These are phyloP conservation scores for Pleurotus tuoliensis DNA, from an alignment of 768 basidiomycete genomes.

Conservation along the genomic window DNA sequence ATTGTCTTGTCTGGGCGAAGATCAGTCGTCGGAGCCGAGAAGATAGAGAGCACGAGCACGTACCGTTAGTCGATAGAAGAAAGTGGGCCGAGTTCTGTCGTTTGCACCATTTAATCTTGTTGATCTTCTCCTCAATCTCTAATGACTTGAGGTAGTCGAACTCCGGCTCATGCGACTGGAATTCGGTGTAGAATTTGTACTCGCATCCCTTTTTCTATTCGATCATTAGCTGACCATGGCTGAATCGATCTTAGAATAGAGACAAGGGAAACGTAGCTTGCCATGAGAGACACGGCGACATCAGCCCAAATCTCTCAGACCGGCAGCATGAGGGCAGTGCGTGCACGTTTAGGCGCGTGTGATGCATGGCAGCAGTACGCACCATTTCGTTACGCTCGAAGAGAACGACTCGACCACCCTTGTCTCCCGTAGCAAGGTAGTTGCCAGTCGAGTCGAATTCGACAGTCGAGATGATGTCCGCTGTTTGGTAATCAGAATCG, in stretches of 20 bases:
- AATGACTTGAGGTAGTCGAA: slow-evolving; percentile 99
- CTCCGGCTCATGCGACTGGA: slow-evolving; percentile 99
- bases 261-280: neutral
- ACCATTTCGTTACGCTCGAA: slow-evolving; percentile 99
- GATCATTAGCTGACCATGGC: slow-evolving; percentile 5
- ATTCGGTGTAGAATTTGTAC: slow-evolving; percentile 99
- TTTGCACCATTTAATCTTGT: slow-evolving; percentile 99
- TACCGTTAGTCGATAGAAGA: slow-evolving; percentile 94
- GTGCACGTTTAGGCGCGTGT: slow-evolving; percentile 11
- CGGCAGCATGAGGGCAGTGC: slow-evolving; percentile 12
- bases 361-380: slow-evolving; percentile 13
- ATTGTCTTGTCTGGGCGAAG: slow-evolving; percentile 88
- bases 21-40: neutral
- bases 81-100: slow-evolving; percentile 98
- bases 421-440: slow-evolving; percentile 99
- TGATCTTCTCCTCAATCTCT: slow-evolving; percentile 99
- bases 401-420: slow-evolving; percentile 96
- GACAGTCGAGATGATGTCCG: slow-evolving; percentile 99
- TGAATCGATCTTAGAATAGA: neutral
- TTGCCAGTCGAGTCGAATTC: slow-evolving; percentile 99
- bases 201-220: slow-evolving; percentile 98
- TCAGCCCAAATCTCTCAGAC: neutral
- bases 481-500: slow-evolving; percentile 36
- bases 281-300: neutral
- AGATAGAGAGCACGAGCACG: slow-evolving; percentile 18